Evolutionary conservation across 2,329 filamentous ascomycete genomes (phyloP), one percentile per base, ranked within the genome.

Genomic region (Verticillium nonalfalfae): DNA sequence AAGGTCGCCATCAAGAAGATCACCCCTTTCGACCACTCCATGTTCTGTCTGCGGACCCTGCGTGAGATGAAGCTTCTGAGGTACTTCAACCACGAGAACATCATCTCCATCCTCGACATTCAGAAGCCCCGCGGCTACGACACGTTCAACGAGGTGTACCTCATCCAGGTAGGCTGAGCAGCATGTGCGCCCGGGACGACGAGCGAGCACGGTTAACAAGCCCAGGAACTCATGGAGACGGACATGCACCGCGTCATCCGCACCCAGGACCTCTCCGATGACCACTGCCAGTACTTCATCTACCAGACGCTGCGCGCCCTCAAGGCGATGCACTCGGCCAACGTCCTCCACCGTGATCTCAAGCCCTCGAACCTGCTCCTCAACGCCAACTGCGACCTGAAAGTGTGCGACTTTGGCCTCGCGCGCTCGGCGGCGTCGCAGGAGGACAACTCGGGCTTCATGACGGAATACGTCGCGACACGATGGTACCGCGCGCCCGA

Each of bases 1-100:
- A 98, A 98, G 79, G 95, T 99, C 63, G 95, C 95, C 64, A 99
- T 99, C 83, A 99, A 99, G 85, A 99, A 99, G 85, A 99, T 99
- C 72, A 98, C 93, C 0, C 95, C 95, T 6, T 99, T 99, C 77
- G 95, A 99, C 73, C 95, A 98, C 76, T 97, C 93, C 74, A 97
- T 97, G 93, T 97, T 97, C 83, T 97, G 94, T 76, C 81, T 99
- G 71, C 85, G 95, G 75, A 99, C 95, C 1, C 82, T 99, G 67
- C 93, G 95, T 76, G 95, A 99, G 80, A 99, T 99, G 95, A 99
- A 99, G 85, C 84, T 99, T 62, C 81, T 99, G 71, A 87, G 95
- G 71, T 98, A 99, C 79, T 99, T 99, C 83, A 99, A 98, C 80
- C 95, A 99, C 75, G 95, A 99, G 79, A 99, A 99, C 79, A 98